Evolutionary conservation across 2,329 filamentous ascomycete species (phyloP).

Genomic region (Cladosporium sp.): DNA sequence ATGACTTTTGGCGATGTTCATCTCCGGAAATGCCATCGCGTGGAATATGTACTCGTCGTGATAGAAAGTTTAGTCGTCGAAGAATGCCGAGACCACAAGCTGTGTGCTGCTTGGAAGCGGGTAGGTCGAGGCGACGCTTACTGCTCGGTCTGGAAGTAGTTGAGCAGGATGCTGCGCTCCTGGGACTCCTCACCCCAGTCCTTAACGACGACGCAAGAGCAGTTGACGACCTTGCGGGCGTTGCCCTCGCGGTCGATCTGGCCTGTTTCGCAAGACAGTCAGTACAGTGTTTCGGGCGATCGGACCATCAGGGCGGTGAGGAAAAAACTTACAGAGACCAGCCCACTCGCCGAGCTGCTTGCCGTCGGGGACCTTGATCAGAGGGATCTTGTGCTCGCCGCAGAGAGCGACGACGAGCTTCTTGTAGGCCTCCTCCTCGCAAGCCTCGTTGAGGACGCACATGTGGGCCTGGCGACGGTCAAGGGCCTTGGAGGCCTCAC

Average conservation of each 20-base stretch:
- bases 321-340: slow-evolving; percentile 82
- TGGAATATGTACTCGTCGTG: slow-evolving; percentile 7
- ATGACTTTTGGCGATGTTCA: slow-evolving; percentile 13
- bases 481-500: slow-evolving; percentile 97
- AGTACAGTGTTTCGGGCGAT: neutral
- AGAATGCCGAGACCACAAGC: neutral
- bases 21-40: slow-evolving; percentile 10
- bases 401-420: slow-evolving; percentile 98
- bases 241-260: slow-evolving; percentile 99
- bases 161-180: slow-evolving; percentile 97
- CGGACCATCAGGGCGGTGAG: neutral
- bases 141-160: slow-evolving; percentile 96
- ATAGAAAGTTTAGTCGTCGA: slow-evolving; percentile 2
- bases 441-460: slow-evolving; percentile 99
- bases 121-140: slow-evolving; percentile 36
- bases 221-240: slow-evolving; percentile 99
- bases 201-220: slow-evolving; percentile 99
- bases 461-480: slow-evolving; percentile 99
- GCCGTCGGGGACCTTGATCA: slow-evolving; percentile 99
- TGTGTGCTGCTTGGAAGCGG: slow-evolving; percentile 13
- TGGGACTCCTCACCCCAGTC: slow-evolving; percentile 99
- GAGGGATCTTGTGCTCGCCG: slow-evolving; percentile 99
- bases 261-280: slow-evolving; percentile 55
- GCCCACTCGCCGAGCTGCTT: slow-evolving; percentile 99
- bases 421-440: slow-evolving; percentile 99